These are phyloP conservation scores for Fusarium nelsonii DNA, from an alignment of 2,329 filamentous ascomycete species.

Conservation along the genomic window DNA sequence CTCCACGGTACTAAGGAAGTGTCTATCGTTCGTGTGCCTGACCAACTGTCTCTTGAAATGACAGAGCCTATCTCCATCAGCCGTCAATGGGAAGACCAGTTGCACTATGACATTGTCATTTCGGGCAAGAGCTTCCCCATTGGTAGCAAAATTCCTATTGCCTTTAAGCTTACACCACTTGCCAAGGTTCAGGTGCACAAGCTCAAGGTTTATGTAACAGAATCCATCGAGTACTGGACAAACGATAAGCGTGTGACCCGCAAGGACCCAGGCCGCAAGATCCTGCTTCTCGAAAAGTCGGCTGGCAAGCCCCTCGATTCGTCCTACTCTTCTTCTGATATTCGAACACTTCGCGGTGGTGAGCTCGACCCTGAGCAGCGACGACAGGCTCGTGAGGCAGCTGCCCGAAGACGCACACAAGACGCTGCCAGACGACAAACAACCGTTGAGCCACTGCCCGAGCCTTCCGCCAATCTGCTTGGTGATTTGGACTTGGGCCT, in stretches of 20 bases:
- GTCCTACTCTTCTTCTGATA: constrained; percentile 79
- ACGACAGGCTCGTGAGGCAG: constrained; percentile 61
- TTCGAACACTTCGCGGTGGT: constrained; percentile 82
- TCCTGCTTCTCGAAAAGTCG: constrained; percentile 87
- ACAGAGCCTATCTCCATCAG: constrained; percentile 95
- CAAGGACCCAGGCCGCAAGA: constrained; percentile 85
- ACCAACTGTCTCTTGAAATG: constrained; percentile 89
- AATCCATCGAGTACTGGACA: constrained; percentile 92
- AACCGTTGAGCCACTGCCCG: constrained; percentile 59
- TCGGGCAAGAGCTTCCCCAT: constrained; percentile 95
- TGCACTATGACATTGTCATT: constrained; percentile 96
- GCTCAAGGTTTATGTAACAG: constrained; percentile 90
- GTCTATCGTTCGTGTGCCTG: constrained; percentile 83
- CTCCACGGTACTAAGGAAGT: constrained; percentile 86
- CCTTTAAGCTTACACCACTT: constrained; percentile 91
- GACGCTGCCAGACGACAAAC: constrained; percentile 61
- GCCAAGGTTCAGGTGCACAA: constrained; percentile 95
- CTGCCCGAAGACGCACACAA: constrained; percentile 64
- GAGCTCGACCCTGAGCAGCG: constrained; percentile 71
- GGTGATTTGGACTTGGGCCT: constrained; percentile 79
- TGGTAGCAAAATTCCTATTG: constrained; percentile 88
- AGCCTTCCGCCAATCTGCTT: constrained; percentile 76
- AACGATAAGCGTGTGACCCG: constrained; percentile 86
- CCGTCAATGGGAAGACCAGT: constrained; percentile 92
- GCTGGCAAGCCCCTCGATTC: constrained; percentile 82